Evolutionary conservation across 352 stramenopile species (phyloP), one percentile per base, ranked within the genome.

Genomic region (Globisporangium parvum): DNA sequence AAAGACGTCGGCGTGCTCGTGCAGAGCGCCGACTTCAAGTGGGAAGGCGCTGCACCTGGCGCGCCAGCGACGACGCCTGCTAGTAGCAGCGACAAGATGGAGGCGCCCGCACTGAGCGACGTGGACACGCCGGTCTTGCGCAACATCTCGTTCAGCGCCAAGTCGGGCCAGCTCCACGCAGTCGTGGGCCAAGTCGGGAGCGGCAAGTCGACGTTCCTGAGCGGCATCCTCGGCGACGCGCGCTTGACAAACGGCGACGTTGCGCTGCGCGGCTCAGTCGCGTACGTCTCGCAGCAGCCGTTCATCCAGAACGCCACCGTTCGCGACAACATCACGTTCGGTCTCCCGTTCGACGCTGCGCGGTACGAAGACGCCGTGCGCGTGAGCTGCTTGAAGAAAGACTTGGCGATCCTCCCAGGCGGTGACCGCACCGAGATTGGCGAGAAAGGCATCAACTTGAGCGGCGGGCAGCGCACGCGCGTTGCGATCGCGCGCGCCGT

Each of bases 381-480:
- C 41, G 80, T 92, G 40, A 71, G 95, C 44, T 66, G 66, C 35
- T 71, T 98, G 23, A 65, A 71, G 18, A 82, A 91, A 50, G 96
- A 98, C 61, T 62, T 98, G 26, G 68, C 71, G 42, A 80, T 97
- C 42, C 67, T 98, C 31, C 85, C 93, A 6, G 81, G 81, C 26
- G 96, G 96, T 18, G 97, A 99, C 67, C 57, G 70, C 60, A 99
- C 96, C 0, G 96, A 99, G 70, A 99, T 99, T 48, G 97, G 96
- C 9, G 96, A 99, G 74, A 97, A 97, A 59, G 97, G 97, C 1
- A 96, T 99, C 46, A 99, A 98, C 65, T 70, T 99, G 6, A 97
- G 77, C 35, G 97, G 97, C 15, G 97, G 97, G 6, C 96, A 99
- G 72, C 97, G 97, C 54, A 87, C 79, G 35, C 82, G 95, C 53